A percentile compares a stretch with the other conserved stretches of the same genome.
Evolutionary conservation across 1,284 basidiomycete species (phyloP).

Genomic region (Irpex rosettiformis): DNA sequence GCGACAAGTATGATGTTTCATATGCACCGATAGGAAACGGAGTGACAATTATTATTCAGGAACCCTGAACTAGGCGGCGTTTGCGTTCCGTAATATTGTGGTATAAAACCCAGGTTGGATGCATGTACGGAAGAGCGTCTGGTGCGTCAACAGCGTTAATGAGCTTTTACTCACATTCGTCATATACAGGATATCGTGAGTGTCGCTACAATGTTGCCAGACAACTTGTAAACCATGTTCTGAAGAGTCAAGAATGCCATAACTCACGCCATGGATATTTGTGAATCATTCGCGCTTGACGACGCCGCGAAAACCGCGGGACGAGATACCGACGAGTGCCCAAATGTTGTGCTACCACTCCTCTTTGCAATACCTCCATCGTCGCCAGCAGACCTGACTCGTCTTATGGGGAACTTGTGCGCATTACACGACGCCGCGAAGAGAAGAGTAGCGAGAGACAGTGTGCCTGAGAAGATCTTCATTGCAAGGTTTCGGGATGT

Average conservation of each 20-base stretch:
- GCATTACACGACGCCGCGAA: slow-evolving; percentile 26
- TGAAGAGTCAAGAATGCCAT: background rate
- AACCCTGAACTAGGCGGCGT: background rate
- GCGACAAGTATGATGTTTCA: background rate
- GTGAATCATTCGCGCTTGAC: slow-evolving; percentile 20
- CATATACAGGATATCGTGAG: slow-evolving; percentile 72
- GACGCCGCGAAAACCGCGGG: slow-evolving; percentile 18
- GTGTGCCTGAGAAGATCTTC: slow-evolving; percentile 18
- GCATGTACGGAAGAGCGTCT: background rate
- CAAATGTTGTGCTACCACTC: slow-evolving; percentile 19
- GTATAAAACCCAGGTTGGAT: background rate
- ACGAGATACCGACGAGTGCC: slow-evolving; percentile 13
- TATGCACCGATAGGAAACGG: background rate
- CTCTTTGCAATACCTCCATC: slow-evolving; percentile 18
- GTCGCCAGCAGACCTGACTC: slow-evolving; percentile 17
- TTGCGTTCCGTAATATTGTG: background rate
- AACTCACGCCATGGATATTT: slow-evolving; percentile 30
- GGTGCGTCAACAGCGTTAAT: background rate
- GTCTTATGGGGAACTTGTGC: slow-evolving; percentile 27
- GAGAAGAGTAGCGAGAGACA: slow-evolving; percentile 24
- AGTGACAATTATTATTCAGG: background rate
- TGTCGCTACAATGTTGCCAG: slow-evolving; percentile 43
- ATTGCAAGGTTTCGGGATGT: slow-evolving; percentile 17
- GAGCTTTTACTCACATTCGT: slow-evolving; percentile 56
- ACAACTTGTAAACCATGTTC: background rate